Evolutionary conservation across 2,329 filamentous ascomycete species (phyloP), one percentile per base, ranked within the genome.

Genomic region (Cladobotryum mycophilum): DNA sequence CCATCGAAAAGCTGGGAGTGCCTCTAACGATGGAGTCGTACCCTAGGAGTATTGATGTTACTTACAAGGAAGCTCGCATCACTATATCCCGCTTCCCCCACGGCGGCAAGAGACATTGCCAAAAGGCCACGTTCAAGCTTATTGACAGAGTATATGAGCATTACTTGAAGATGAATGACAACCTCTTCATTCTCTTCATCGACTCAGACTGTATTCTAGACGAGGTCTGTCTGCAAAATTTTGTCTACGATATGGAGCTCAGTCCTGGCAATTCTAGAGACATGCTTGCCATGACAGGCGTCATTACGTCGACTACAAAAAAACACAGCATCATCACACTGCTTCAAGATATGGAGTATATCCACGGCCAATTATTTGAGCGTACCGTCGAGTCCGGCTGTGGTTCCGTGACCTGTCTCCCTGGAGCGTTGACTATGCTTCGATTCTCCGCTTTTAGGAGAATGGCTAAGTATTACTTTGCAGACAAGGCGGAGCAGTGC

Each of bases 381-480:
- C 84, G 92, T 50, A 95, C 91, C 0, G 91, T 97, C 33, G 92
- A 99, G 65, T 96, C 92, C 5, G 89, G 87, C 7, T 96, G 92
- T 65, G 92, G 92, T 47, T 84, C 92, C 5, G 92, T 99, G 44
- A 97, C 92, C 34, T 99, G 92, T 68, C 76, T 99, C 44, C 93
- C 93, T 0, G 92, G 93, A 25, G 92, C 92, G n/a, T 72, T 97
- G 58, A 97, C 92, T 1, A 95, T 96, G 74, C 75, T 99, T 48
- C 88, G 93, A 48, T 96, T 96, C 70, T 96, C 92, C 2, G 93
- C 93, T 5, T 97, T 99, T 70, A 81, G 91, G 52, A 86, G 88
- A 63, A 96, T 99, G 90, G 89, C 92, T 63, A 95, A 95, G 65
- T 96, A 96, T 71, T 97, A 99, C 71, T 99, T 99, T 67, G 90